Percentiles rank a stretch among this genome's conserved stretches.
Conservation (phyloP, 257 asterid genomes). For the Nemophila menziesii region DNA sequence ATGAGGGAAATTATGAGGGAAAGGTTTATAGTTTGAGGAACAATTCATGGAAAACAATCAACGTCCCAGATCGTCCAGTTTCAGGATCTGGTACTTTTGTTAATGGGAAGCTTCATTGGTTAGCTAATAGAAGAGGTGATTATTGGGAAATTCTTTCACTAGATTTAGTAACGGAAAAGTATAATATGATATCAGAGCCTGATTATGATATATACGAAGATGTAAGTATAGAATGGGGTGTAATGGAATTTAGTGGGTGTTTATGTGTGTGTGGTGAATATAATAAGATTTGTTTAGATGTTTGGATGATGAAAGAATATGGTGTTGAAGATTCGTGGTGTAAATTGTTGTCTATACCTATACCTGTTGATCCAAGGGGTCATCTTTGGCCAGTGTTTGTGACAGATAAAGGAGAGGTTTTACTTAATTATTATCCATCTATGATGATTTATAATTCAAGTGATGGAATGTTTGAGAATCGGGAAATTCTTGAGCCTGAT, state of each 20-base stretch:
- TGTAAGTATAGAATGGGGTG: neutral
- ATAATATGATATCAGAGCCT: constrained; percentile 9
- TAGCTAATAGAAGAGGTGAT: neutral
- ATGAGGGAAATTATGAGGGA: constrained; percentile 1
- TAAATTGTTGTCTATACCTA: constrained; percentile 11
- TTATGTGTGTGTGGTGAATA: constrained; percentile 11
- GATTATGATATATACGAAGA: neutral
- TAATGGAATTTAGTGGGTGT: constrained; percentile 12
- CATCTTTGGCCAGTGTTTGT: constrained; percentile 12
- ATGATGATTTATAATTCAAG: constrained; percentile 6
- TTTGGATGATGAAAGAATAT: constrained; percentile 33
- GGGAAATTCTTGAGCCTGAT: neutral
- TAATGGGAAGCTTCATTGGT: constrained; percentile 25
- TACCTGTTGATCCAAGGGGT: neutral
- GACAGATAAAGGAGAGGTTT: constrained; percentile 10
- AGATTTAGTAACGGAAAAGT: constrained; percentile 9
- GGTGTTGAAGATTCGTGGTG: constrained; percentile 26
- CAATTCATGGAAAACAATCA: constrained; percentile 18
- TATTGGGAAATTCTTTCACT: constrained; percentile 13
- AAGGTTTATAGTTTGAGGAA: constrained; percentile 18
- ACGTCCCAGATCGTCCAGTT: constrained; percentile 2
- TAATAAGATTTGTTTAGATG: constrained; percentile 3
- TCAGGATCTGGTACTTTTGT: constrained; percentile 11
- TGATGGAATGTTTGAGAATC: constrained; percentile 1
- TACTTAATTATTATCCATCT: constrained; percentile 6